Evolutionary conservation across 257 asterid genomes (phyloP).

Genomic region (Leptodermis oblonga): DNA sequence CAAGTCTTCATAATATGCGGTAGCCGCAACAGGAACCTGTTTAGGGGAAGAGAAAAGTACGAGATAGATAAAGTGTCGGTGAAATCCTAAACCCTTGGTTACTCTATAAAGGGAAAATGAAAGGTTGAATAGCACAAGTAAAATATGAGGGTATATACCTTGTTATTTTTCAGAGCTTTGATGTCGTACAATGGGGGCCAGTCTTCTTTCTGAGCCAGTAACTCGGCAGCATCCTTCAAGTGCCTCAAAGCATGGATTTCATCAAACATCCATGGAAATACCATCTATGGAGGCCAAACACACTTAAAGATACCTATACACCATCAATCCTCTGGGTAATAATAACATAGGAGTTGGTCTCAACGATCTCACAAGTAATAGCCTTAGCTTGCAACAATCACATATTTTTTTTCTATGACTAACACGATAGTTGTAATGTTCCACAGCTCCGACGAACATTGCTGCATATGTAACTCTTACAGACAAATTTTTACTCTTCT

Average conservation of each 20-base stretch:
- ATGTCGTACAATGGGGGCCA: conserved; percentile 87
- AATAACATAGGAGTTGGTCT: background rate
- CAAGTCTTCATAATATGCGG: conserved; percentile 88
- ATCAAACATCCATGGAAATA: conserved; percentile 93
- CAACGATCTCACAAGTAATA: background rate
- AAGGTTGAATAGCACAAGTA: background rate
- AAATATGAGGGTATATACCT: conserved; percentile 34
- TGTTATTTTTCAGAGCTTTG: conserved; percentile 50
- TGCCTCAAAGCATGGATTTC: conserved; percentile 81
- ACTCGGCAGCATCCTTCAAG: conserved; percentile 65
- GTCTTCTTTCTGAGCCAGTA: conserved; percentile 75
- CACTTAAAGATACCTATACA: background rate
- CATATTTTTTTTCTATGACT: no score
- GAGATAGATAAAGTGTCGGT: background rate
- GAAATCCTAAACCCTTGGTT: no score
- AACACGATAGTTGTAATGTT: no score
- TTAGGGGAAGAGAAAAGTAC: background rate
- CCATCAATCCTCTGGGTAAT: background rate
- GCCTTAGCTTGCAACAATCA: background rate
- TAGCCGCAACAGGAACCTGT: conserved; percentile 95
- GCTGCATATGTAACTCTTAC: no score
- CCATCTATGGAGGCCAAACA: conserved; percentile 49
- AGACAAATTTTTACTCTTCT: no score
- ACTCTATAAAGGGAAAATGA: background rate
- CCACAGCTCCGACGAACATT: no score